A percentile compares a stretch with the other conserved stretches of the same genome.
phyloP scores from a whole-genome alignment of 495 filamentous ascomycete species.

The Penicillium tannophilum region DNA sequence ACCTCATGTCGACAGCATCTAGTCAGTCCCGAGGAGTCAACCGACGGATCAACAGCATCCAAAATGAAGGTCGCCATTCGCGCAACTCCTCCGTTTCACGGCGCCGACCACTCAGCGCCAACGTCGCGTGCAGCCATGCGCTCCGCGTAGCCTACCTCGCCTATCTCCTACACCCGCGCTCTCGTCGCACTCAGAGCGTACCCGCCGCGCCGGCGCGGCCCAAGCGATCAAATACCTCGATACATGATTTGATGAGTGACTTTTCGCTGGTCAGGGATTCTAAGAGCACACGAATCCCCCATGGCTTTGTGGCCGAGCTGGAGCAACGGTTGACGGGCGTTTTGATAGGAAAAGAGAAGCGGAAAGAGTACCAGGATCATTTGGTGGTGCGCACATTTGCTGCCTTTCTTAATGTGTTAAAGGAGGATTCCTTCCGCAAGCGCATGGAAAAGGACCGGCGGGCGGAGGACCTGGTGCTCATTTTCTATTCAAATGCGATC shows the following conservation, averaged over 20 bases:
- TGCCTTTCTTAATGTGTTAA: constrained; percentile 75
- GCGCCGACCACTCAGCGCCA: constrained; percentile 53
- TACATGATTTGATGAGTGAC: constrained; percentile 71
- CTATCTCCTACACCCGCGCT: constrained; percentile 89
- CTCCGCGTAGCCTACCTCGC: constrained; percentile 89
- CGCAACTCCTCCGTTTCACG: constrained; percentile 54
- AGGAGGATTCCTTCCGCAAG: constrained; percentile 69
- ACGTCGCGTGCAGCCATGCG: constrained; percentile 87
- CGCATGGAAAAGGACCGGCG: constrained; percentile 90
- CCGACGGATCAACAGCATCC: constrained; percentile 58
- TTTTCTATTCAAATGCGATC: constrained; percentile 86
- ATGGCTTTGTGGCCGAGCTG: constrained; percentile 72
- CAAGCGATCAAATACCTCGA: constrained; percentile 68
- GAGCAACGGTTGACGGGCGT: constrained; percentile 69
- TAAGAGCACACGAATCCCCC: constrained; percentile 76
- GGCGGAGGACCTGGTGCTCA: constrained; percentile 85
- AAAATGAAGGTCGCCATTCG: constrained; percentile 53
- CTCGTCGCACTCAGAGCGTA: constrained; percentile 83
- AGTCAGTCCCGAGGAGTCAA: constrained; percentile 55
- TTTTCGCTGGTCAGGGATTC: constrained; percentile 74
- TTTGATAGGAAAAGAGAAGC: constrained; percentile 69
- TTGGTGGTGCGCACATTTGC: constrained; percentile 80
- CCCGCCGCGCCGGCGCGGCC: constrained; percentile 60
- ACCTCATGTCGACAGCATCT: constrained; percentile 58
- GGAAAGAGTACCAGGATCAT: constrained; percentile 75